Evolutionary conservation across 23 red algal species (phyloP).

Genomic region (Gracilaria domingensis): DNA sequence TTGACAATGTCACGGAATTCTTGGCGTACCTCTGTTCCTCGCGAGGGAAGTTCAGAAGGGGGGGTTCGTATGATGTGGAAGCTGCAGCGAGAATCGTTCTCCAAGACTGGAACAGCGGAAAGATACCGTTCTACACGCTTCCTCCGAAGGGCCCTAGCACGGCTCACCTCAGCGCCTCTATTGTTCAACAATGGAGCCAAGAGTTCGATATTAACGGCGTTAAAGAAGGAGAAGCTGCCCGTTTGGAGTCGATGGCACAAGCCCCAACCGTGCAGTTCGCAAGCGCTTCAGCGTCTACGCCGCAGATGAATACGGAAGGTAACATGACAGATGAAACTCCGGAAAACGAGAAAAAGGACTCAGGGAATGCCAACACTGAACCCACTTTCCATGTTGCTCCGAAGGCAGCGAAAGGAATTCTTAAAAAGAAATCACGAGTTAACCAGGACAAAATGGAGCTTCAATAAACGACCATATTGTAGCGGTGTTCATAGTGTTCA

Average conservation of each 20-base stretch:
- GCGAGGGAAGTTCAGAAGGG: conserved; percentile 79
- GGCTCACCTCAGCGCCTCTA: conserved; percentile 60
- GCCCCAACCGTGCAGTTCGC: not conserved
- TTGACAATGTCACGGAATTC: conserved; percentile 74
- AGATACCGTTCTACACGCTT: conserved; percentile 96
- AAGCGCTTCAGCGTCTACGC: conserved; percentile 10
- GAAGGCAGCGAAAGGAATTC: not conserved
- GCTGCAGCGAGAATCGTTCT: conserved; percentile 88
- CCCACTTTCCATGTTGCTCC: conserved; percentile 14
- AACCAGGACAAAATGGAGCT: conserved; percentile 22
- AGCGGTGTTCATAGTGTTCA: not conserved
- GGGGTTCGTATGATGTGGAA: conserved; percentile 86
- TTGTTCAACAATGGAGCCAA: conserved; percentile 71
- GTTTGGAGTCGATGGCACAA: conserved; percentile 16
- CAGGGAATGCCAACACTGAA: not conserved
- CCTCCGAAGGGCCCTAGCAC: conserved; percentile 78
- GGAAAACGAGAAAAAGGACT: not conserved
- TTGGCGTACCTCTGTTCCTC: conserved; percentile 83
- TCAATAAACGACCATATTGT: too few species aligned
- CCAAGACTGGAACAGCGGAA: conserved; percentile 93
- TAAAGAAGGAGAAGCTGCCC: conserved; percentile 3
- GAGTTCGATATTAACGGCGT: conserved; percentile 80
- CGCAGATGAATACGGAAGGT: not conserved
- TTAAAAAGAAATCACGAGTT: conserved; percentile 11
- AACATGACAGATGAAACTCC: not conserved